Conservation (phyloP, 306 rosid species). For the Dalbergia cultrata region DNA sequence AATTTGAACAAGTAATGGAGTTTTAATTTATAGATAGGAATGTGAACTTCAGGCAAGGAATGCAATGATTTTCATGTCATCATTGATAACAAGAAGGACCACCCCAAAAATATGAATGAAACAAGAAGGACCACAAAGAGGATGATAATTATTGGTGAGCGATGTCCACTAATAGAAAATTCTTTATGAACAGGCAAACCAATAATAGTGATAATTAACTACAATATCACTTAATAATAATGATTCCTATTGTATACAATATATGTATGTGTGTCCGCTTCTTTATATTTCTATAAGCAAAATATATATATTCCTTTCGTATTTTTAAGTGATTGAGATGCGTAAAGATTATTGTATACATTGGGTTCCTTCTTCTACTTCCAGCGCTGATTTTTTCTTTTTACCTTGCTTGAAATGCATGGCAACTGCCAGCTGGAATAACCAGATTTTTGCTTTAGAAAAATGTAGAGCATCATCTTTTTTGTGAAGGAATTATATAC, state of each 20-base stretch:
- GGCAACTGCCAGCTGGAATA: constrained; percentile 11
- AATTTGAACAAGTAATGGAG: constrained; percentile 6
- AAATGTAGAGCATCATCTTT: not conserved
- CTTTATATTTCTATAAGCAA: constrained; percentile 9
- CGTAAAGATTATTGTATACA: not conserved
- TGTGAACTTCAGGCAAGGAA: constrained; percentile 7
- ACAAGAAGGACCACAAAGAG: constrained; percentile 47
- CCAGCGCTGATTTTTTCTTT: not conserved
- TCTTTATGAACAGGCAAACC: constrained; percentile 31
- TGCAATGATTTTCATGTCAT: constrained; percentile 53
- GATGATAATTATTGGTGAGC: constrained; percentile 36
- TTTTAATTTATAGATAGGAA: constrained; percentile 16
- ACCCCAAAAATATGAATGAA: constrained; percentile 35
- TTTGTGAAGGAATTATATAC: not conserved
- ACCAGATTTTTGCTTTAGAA: constrained; percentile 12
- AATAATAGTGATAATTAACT: constrained; percentile 43
- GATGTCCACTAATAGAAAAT: constrained; percentile 37
- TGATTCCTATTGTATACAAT: constrained; percentile 26
- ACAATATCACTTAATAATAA: constrained; percentile 27
- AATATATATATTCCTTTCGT: constrained; percentile 31
- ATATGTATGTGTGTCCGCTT: not conserved
- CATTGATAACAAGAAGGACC: constrained; percentile 51
- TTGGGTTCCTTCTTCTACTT: constrained; percentile 18
- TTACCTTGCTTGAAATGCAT: not conserved
- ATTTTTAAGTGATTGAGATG: constrained; percentile 18